Evolutionary conservation across 768 basidiomycete species (phyloP), one percentile per base, ranked within the genome.

Genomic region (Chlorophyllum brunneum): DNA sequence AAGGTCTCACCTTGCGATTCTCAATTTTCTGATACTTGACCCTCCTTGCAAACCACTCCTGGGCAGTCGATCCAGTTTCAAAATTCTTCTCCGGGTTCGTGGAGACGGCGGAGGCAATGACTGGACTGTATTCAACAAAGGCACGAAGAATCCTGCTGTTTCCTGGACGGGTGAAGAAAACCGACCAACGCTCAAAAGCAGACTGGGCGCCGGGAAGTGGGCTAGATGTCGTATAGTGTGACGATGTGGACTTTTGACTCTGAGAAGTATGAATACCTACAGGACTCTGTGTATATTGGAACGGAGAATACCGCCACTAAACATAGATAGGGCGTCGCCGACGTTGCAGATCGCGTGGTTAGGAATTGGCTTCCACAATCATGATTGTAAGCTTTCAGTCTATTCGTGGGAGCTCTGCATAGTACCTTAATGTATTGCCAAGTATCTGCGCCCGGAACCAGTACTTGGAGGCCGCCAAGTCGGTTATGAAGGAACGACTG

Each of bases 351-450:
- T 71, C 9, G 80, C 80, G 54, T 81, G 77, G 2, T 76, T 75
- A 2, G 77, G 77, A 39, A 83, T 62, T 1, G 82, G 82, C 77
- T 73, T 31, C 3, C 4, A 34, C 31, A 34, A 7, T 2, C 63
- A 65, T 31, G 68, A 23, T 15, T 9, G 16, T 24, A n/a, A n/a
- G n/a, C n/a, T n/a, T n/a, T n/a, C n/a, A n/a, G n/a, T n/a, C n/a
- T n/a, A n/a, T n/a, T n/a, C n/a, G n/a, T n/a, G n/a, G n/a, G n/a
- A n/a, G n/a, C n/a, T n/a, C n/a, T n/a, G n/a, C n/a, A n/a, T n/a
- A n/a, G n/a, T 54, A 84, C 85, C 74, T 77, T 80, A 58, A 88
- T 70, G 56, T 86, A 88, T 61, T 80, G 79, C 86, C 86, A 88
- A 16, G 75, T 63, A 20, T 82, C 77, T 5, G 74, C 60, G 11